Conservation (phyloP, 371 early-diverging fungal genomes). For the Nematocida sp. region DNA sequence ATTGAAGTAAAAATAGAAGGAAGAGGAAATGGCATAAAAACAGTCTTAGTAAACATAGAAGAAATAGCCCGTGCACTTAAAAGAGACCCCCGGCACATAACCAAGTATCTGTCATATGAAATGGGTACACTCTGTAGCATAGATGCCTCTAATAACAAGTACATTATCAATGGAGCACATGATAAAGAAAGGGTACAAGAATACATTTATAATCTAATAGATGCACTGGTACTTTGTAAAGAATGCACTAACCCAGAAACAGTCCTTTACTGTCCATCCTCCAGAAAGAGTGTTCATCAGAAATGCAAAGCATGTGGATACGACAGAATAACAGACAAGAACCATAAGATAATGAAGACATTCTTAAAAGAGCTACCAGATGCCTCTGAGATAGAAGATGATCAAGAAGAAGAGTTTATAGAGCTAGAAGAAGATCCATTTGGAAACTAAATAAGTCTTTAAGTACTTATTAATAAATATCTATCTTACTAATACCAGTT, state of each 20-base stretch:
- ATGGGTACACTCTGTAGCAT: slow-evolving; percentile 81
- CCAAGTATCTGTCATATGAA: slow-evolving; percentile 88
- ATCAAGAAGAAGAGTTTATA: slow-evolving; percentile 26
- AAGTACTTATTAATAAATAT: not conserved
- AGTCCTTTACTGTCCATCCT: slow-evolving; percentile 68
- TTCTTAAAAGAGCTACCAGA: slow-evolving; percentile 57
- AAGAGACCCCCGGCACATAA: slow-evolving; percentile 74
- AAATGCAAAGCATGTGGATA: slow-evolving; percentile 63
- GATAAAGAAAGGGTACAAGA: slow-evolving; percentile 77
- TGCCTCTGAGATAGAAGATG: not conserved
- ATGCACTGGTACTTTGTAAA: slow-evolving; percentile 85
- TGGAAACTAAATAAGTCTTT: slow-evolving; percentile 10
- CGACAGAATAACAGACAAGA: slow-evolving; percentile 19
- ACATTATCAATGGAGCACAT: slow-evolving; percentile 91
- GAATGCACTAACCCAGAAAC: slow-evolving; percentile 96
- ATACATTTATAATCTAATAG: slow-evolving; percentile 83
- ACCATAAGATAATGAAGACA: slow-evolving; percentile 52
- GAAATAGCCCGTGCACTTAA: slow-evolving; percentile 81
- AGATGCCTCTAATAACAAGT: slow-evolving; percentile 74
- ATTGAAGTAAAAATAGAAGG: slow-evolving; percentile 75
- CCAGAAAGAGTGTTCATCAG: slow-evolving; percentile 42
- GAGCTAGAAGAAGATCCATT: slow-evolving; percentile 12
- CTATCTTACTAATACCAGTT: too few species aligned
- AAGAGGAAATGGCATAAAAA: slow-evolving; percentile 94
- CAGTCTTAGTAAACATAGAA: slow-evolving; percentile 89